Evolutionary conservation across 371 early-diverging fungal genomes (phyloP), one percentile per base, ranked within the genome.

Genomic region (Batkoa obscura): DNA sequence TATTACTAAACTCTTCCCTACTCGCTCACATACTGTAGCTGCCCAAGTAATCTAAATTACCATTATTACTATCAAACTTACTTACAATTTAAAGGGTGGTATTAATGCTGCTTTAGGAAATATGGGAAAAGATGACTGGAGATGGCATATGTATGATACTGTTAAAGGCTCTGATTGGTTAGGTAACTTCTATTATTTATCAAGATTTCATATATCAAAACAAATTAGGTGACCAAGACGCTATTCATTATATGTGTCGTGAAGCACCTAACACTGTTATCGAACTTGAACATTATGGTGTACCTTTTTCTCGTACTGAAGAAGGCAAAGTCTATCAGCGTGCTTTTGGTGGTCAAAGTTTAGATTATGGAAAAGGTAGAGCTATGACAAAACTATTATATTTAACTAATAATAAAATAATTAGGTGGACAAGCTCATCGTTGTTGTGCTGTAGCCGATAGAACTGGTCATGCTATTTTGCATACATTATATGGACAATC

Each of bases 121-220:
- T 73, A 95, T 97, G 96, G 81, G 87, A 58, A 89, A 93, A 72
- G 96, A 97, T 68, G 98, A 97, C 74, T 95, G 97, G 97, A 80
- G 96, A 70, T 97, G 97, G 97, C 97, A 94, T 69, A 92, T 93
- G 94, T 96, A 94, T 68, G 97, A 96, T 64, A 96, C 97, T 30
- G 94, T 96, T 59, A 96, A 96, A 75, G 97, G 97, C 50, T 83
- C 85, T 57, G 97, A 95, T 70, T 96, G 97, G 97, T 82, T 96
- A 50, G 85, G 78, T 72, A 42, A 9, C 63, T 59, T 23, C 35
- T 46, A 8, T 10, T n/a, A 35, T 8, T 34, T 13, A 3, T 38
- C 12, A 35, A 32, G 37, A 12, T 45, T 46, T 15, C 0, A 5
- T 5, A 49, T 30, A 34, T 36, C 12, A 12, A 10, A 53, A 2